Base-by-base conservation (phyloP, 805 yeast species). In the Monosporozyma servazzii region DNA sequence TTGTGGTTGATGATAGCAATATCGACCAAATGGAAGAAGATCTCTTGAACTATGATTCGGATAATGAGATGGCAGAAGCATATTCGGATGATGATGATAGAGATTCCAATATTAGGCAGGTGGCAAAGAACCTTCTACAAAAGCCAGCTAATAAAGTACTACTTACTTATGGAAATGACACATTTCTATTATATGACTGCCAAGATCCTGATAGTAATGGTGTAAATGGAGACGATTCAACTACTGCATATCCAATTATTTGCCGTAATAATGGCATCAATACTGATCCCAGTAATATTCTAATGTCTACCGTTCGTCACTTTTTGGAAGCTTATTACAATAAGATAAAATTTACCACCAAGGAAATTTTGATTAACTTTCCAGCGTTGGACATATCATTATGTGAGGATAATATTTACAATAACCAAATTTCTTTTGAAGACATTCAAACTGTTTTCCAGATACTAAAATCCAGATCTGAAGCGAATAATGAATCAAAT, bases 391-490 rank as follows among this genome's bases (percentile, higher is more conserved):
- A 66, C 50, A 42, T 68, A n/a, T 55, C 54, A 2, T 50, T 67
- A 10, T 61, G 60, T 47, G 71, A 68, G 48, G 71, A 68, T 50
- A 68, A 68, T 49, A 50, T 58, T 10, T 67, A 65, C 50, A 66
- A 66, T 49, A 60, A 61, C 41, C 63, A 62, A 29, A 57, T 67
- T 13, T 53, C 67, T 6, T 58, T 68, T 46, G 58, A 58, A 31
- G 71, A 68, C 48, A 54, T 68, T 21, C 51, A 58, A 15, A 63
- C 68, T 0, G 63, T 68, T 13, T 68, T 62, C 47, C 58, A 56
- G n/a, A 59, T 64, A 17, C 47, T 68, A 20, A 57, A 52, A 39
- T 59, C 58, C 23, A 60, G 67, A 45, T 66, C 70, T 1, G 45
- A 54, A 9, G 48, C 42, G 2, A 53, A 59, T 29, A 41, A 50